Evolutionary conservation across 495 filamentous ascomycete genomes (phyloP).

Genomic region (Pyronema omphalodes): DNA sequence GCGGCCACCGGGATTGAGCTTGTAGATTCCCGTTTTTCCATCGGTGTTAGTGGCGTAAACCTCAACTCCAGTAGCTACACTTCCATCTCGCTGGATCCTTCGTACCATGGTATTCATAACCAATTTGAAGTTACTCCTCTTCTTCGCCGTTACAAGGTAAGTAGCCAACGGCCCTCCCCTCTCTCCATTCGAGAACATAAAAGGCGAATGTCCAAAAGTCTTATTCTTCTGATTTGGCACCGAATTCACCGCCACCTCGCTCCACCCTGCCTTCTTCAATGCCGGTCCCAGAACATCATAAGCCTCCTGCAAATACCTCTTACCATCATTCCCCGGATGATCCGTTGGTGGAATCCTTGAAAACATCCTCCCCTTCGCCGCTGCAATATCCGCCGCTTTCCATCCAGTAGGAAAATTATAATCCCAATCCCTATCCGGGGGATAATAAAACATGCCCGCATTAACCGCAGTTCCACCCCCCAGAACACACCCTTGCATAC

Average conservation of each 20-base stretch:
- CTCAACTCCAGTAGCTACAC: constrained; percentile 48
- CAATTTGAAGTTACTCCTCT: constrained; percentile 46
- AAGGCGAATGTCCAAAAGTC: constrained; percentile 46
- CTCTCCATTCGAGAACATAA: constrained; percentile 48
- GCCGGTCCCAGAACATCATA: constrained; percentile 39
- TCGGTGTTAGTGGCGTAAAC: constrained; percentile 37
- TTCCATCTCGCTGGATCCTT: constrained; percentile 43
- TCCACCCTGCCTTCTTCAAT: constrained; percentile 41
- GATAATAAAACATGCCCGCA: constrained; percentile 39
- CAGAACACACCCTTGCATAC: constrained; percentile 61
- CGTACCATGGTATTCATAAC: constrained; percentile 46
- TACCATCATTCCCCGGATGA: constrained; percentile 46
- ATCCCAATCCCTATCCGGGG: constrained; percentile 45
- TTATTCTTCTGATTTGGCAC: constrained; percentile 46
- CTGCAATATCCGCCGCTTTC: constrained; percentile 43
- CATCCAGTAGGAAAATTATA: constrained; percentile 56
- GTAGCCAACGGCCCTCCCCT: constrained; percentile 56
- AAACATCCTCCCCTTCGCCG: constrained; percentile 43
- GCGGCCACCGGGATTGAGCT: constrained; percentile 40
- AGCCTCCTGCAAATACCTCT: constrained; percentile 48
- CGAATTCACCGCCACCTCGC: constrained; percentile 39
- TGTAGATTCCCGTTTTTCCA: constrained; percentile 40
- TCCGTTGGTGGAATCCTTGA: constrained; percentile 51
- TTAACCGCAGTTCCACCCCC: constrained; percentile 65
- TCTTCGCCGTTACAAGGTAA: constrained; percentile 47